Base-by-base conservation (phyloP, 352 stramenopile species). In the Phytophthora citricola region DNA sequence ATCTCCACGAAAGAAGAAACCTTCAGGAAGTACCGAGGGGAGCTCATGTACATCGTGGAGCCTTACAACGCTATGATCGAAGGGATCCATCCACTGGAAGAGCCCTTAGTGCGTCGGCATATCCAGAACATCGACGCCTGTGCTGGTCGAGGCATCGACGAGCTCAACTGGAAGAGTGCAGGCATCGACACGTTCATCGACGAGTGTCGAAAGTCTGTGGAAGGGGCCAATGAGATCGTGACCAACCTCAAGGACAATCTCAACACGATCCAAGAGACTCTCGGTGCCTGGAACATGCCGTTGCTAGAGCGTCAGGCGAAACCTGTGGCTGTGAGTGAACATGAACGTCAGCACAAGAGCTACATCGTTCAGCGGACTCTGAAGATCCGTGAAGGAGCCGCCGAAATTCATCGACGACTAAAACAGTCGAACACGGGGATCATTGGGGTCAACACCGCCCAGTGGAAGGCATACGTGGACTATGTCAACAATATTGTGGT, bases 401-500 rank as follows among this genome's bases (percentile, higher is more conserved):
- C 97, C 9, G 91, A 98, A 77, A 99, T 99, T 69, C 93, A 99
- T 59, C 86, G 87, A 14, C 86, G 97, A 17, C 59, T 99, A 43
- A 99, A 99, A 71, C 94, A 99, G 63, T 98, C 92, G 2, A 98
- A 98, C 71, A 95, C 97, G 14, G 83, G 96, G 8, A 93, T 99
- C 29, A 91, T 98, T 10, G 81, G 87, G 11, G 95, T 96, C 39
- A 98, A 98, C 63, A 93, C 85, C 26, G 95, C 94, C n/a, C 86
- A 99, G 71, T 99, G 97, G 97, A 97, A 95, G 53, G 92, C 91
- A 12, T 99, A 99, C 63, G 90, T 99, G 17, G 94, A 99, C 68
- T 99, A 98, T 62, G 92, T 99, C 47, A 99, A 99, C 76, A 98
- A 97, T 69, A 96, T 99, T 15, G 94, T 99, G 12, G 91, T 99